Percentiles rank a stretch among this genome's conserved stretches.
These are phyloP conservation scores for Botrytis fabae DNA, from an alignment of 2,329 filamentous ascomycete species.

Conservation along the genomic window DNA sequence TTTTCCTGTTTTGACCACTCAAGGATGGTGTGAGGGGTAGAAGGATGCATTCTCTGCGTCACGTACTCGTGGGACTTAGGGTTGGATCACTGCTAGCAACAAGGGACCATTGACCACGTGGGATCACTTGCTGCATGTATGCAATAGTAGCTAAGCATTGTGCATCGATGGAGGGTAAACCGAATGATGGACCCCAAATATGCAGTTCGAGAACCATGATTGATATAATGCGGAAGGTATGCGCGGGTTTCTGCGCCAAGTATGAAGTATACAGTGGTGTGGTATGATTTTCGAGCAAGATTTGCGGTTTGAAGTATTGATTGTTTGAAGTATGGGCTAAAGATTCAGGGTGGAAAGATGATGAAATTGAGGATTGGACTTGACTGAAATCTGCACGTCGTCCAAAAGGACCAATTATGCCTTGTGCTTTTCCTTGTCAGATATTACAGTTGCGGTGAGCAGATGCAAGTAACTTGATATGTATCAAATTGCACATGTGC, in stretches of 20 bases:
- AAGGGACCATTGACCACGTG: slow-evolving; percentile 64
- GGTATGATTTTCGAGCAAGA: neutral
- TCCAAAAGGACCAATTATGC: slow-evolving; percentile 8
- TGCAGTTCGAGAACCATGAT: slow-evolving; percentile 68
- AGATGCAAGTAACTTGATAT: slow-evolving; percentile 19
- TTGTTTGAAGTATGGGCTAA: neutral
- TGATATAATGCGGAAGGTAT: neutral
- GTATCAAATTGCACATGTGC: neutral
- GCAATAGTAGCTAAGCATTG: slow-evolving; percentile 84
- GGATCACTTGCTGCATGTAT: slow-evolving; percentile 67
- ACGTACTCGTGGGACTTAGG: slow-evolving; percentile 68
- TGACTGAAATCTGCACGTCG: slow-evolving; percentile 16
- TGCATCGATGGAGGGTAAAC: slow-evolving; percentile 84
- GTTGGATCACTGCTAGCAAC: slow-evolving; percentile 73
- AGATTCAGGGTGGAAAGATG: neutral
- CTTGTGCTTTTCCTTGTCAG: neutral
- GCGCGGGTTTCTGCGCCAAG: neutral
- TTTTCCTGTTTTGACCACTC: neutral
- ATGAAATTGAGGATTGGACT: neutral
- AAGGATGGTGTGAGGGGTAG: neutral
- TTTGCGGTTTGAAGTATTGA: neutral
- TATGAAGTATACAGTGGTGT: neutral
- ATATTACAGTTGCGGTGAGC: neutral
- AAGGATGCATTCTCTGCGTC: slow-evolving; percentile 18
- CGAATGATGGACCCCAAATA: slow-evolving; percentile 87